Percentiles rank a stretch among this genome's conserved stretches.
These are phyloP conservation scores for Ascochyta koolunga DNA, from an alignment of 2,329 filamentous ascomycete species.

Conservation along the genomic window DNA sequence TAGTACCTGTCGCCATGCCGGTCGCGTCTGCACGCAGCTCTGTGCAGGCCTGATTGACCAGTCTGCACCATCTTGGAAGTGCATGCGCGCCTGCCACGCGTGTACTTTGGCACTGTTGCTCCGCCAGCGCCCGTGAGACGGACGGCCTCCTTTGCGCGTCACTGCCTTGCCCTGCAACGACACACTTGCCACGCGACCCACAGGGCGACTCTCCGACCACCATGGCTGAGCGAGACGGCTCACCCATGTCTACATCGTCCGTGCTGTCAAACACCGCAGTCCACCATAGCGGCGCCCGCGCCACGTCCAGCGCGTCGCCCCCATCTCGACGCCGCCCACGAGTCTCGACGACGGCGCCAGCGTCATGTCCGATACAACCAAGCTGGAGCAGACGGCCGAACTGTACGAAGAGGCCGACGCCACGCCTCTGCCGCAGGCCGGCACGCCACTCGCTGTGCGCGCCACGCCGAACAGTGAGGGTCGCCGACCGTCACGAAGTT, in stretches of 20 bases:
- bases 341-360: constrained; percentile 68
- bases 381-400: constrained; percentile 37
- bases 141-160: constrained; percentile 42
- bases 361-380: constrained; percentile 52
- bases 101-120: constrained; percentile 44
- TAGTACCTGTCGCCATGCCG: constrained; percentile 11
- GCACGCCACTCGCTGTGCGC: constrained; percentile 25
- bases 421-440: constrained; percentile 5
- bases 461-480: constrained; percentile 30
- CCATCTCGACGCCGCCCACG: constrained; percentile 69
- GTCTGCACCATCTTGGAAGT: constrained; percentile 18
- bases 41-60: constrained; percentile 25
- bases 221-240: constrained; percentile 43
- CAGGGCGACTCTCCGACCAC: constrained; percentile 20
- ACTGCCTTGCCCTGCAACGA: constrained; percentile 35
- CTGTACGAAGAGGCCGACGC: constrained; percentile 25
- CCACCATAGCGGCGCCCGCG: constrained; percentile 37
- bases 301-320: constrained; percentile 60
- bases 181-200: constrained; percentile 28
- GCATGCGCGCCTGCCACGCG: constrained; percentile 30
- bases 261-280: constrained; percentile 45
- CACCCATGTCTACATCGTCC: constrained; percentile 50
- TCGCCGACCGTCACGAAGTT: constrained; percentile 54
- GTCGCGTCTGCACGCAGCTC: constrained; percentile 37
- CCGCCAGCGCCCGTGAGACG: constrained; percentile 31